These are phyloP conservation scores for Vitis rupestris DNA, from an alignment of 164 flowering plant genomes.

Conservation along the genomic window DNA sequence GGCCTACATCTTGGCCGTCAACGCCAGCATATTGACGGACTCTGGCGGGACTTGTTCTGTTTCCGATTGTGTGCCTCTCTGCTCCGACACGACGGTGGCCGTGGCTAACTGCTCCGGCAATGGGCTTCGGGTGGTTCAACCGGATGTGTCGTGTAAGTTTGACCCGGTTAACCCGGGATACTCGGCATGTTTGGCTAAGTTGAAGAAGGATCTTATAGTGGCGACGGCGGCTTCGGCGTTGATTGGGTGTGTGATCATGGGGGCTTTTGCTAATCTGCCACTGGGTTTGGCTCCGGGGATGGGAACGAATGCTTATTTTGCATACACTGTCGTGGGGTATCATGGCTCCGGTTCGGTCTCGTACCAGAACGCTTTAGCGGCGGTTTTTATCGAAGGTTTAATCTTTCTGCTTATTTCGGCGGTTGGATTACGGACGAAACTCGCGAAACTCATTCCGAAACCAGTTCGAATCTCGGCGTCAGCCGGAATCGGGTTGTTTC, in stretches of 20 bases:
- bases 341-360: conserved; percentile 80
- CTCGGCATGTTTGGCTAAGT: conserved; percentile 49
- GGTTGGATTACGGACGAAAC: conserved; percentile 64
- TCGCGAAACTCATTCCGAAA: conserved; percentile 79
- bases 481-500: conserved; percentile 87
- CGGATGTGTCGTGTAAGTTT: conserved; percentile 65
- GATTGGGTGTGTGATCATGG: conserved; percentile 82
- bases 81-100: conserved; percentile 43
- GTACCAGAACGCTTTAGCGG: conserved; percentile 62
- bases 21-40: conserved; percentile 83
- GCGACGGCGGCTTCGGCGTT: conserved; percentile 79
- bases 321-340: conserved; percentile 90
- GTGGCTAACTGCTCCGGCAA: conserved; percentile 37
- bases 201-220: conserved; percentile 66
- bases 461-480: conserved; percentile 82
- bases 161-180: conserved; percentile 81
- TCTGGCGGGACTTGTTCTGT: conserved; percentile 86
- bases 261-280: conserved; percentile 77
- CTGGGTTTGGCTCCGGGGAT: conserved; percentile 86
- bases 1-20: conserved; percentile 96
- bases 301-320: conserved; percentile 92
- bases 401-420: conserved; percentile 72
- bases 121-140: conserved; percentile 36
- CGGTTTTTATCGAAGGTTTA: conserved; percentile 77
- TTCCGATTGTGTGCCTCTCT: conserved; percentile 66